Evolutionary conservation across 192 early-diverging fungal genomes (phyloP).

Genomic region (Linnemannia exigua): DNA sequence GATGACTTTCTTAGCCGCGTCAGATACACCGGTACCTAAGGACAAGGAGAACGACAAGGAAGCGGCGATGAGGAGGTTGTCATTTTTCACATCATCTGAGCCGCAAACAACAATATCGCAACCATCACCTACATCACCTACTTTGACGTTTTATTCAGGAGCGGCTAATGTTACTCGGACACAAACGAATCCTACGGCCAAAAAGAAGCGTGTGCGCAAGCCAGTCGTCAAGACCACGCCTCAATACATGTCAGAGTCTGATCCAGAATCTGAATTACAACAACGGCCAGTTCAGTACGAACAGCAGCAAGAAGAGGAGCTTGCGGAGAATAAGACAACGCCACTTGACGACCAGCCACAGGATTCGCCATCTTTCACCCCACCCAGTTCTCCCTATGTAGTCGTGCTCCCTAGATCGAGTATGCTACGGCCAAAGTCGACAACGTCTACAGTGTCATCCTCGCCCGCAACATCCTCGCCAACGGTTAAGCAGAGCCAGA

Average conservation of each 20-base stretch:
- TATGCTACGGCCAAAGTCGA: neutral
- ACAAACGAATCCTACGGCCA: too few relatives aligned
- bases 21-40: too few relatives aligned
- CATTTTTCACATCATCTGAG: too few relatives aligned
- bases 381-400: neutral
- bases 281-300: too few relatives aligned
- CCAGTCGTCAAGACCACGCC: neutral
- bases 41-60: too few relatives aligned
- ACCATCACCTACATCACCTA: too few relatives aligned
- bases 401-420: neutral
- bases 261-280: neutral
- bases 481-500: neutral
- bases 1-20: too few relatives aligned
- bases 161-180: too few relatives aligned
- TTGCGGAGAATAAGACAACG: neutral
- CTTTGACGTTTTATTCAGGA: too few relatives aligned
- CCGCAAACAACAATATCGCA: too few relatives aligned
- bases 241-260: neutral
- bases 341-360: neutral
- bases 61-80: too few relatives aligned
- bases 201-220: neutral
- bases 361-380: neutral
- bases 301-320: neutral
- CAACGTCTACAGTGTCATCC: neutral
- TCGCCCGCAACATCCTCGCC: neutral